Percentiles rank a stretch among this genome's conserved stretches.
Conservation (phyloP, 108 stramenopile genomes). For the Skeletonema menzelii region DNA sequence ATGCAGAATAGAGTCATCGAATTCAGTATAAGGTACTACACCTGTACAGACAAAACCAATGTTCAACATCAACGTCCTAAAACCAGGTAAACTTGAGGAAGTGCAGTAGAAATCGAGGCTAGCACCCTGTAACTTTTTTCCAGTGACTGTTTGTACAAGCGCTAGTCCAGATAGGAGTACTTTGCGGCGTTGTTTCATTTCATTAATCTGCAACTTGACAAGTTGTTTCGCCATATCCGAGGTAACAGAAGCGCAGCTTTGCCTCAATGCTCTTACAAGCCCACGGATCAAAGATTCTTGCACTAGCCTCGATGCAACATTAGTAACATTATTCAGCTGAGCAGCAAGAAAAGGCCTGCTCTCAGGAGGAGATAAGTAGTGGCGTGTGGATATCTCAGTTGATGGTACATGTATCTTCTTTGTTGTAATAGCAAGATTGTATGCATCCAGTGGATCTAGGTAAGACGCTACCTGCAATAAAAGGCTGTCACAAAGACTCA, state of each 20-base stretch:
- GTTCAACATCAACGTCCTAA: not conserved
- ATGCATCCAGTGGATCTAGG: not conserved
- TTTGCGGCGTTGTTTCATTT: not conserved
- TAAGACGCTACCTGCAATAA: not conserved
- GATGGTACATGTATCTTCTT: not conserved
- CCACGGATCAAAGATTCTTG: not conserved
- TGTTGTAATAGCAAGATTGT: not conserved
- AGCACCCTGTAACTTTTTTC: not conserved
- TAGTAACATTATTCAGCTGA: not conserved
- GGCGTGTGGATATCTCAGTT: not conserved
- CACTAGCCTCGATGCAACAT: not conserved
- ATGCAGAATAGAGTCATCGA: not conserved
- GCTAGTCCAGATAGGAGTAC: not conserved
- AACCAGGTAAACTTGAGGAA: not conserved
- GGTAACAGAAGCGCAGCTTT: no score
- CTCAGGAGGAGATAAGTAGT: not conserved
- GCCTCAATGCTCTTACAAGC: no score
- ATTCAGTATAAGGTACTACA: not conserved
- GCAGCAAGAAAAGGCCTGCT: not conserved
- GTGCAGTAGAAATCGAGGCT: not conserved
- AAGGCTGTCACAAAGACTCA: not conserved
- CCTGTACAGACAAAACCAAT: not conserved
- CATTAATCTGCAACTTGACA: not conserved
- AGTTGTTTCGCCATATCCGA: no score
- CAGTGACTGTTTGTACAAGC: not conserved